Evolutionary conservation across 2,329 filamentous ascomycete species (phyloP), one percentile per base, ranked within the genome.

Genomic region (Apiospora saccharicola): DNA sequence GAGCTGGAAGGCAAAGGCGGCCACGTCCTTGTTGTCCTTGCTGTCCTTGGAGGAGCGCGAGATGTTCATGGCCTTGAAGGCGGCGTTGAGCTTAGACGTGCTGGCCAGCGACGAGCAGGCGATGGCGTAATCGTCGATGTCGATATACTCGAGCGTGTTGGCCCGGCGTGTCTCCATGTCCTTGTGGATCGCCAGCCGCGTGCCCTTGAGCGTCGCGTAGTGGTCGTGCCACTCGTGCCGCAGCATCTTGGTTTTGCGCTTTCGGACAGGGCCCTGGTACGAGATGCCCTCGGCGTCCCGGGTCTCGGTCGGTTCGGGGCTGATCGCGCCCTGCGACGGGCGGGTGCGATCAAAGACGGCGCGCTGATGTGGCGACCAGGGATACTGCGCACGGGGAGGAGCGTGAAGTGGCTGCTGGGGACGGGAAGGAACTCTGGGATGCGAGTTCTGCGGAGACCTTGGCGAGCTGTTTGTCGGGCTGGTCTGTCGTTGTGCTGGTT

Each of bases 151-250:
- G 72, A 94, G 88, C 34, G 92, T 90, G 75, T 87, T 86, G 76
- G 88, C 86, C 70, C 83, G 82, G 70, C 81, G 79, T 46, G 72
- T 71, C 67, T 46, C 73, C 30, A 82, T 83, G 75, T 93, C 89
- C 79, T 92, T 91, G 86, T 95, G 93, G 89, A 96, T 92, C 71
- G 92, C 91, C 49, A 94, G 87, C 41, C 90, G 89, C 37, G 91
- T 94, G 72, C 92, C 92, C 78, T 91, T 91, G 75, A 98, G 91
- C 37, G 94, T 94, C 81, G 96, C 97, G 85, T 96, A 96, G 77
- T 94, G 92, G 81, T 97, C 94, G 79, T 95, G 91, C 95, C 95
- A 98, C 84, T 98, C 95, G 82, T 97, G 94, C 61, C 94, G 93
- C 73, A 98, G 89, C 86, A 98, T 91, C 79, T 91, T 91, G 46